Conservation (phyloP, 345 rosid species). For the Chamaenerion angustifolium region DNA sequence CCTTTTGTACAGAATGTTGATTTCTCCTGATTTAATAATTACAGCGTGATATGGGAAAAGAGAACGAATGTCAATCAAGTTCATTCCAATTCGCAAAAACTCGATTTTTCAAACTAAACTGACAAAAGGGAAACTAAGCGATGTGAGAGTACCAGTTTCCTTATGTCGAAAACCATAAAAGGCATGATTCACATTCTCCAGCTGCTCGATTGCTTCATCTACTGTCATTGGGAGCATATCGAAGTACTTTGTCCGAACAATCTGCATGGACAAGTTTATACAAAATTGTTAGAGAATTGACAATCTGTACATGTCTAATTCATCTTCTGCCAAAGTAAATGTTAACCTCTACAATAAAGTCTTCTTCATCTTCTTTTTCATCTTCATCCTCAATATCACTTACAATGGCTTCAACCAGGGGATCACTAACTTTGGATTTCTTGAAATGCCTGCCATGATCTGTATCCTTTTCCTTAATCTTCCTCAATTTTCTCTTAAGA, state of each 20-base stretch:
- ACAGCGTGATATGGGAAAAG: background rate
- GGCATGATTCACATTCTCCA: constrained; percentile 70
- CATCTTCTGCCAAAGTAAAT: background rate
- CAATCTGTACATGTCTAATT: background rate
- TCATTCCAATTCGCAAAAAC: too few species aligned
- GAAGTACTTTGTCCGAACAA: constrained; percentile 77
- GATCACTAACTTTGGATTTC: constrained; percentile 53
- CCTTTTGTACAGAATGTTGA: constrained; percentile 78
- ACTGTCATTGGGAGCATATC: constrained; percentile 88
- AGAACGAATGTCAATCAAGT: background rate
- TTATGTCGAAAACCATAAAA: constrained; percentile 82
- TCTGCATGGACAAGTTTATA: constrained; percentile 18
- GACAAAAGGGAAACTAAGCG: background rate
- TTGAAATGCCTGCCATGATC: constrained; percentile 94
- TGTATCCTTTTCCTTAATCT: constrained; percentile 91
- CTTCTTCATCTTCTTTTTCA: constrained; percentile 23
- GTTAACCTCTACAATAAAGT: constrained; percentile 50
- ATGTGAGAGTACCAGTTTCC: constrained; percentile 52
- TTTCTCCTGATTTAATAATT: constrained; percentile 38
- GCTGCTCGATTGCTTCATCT: constrained; percentile 76
- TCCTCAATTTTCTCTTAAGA: constrained; percentile 71
- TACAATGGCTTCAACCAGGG: constrained; percentile 15
- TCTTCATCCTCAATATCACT: constrained; percentile 19
- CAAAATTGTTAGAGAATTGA: background rate
- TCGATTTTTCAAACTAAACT: too few species aligned